Evolutionary conservation across 768 basidiomycete species (phyloP).

Genomic region (Kwoniella pini): DNA sequence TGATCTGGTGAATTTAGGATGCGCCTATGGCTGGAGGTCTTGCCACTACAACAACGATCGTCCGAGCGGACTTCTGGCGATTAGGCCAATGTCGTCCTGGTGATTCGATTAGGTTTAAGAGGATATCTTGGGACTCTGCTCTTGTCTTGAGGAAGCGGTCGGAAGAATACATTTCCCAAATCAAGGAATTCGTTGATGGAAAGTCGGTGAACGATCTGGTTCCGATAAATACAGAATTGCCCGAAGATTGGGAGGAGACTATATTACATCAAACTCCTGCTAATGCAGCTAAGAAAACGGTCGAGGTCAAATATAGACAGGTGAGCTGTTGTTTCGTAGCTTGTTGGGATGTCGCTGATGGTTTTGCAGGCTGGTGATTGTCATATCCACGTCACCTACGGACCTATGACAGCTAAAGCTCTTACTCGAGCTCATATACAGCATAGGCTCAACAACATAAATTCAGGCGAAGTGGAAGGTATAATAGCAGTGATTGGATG

Average conservation of each 20-base stretch:
- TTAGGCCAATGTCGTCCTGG: slow-evolving; percentile 68
- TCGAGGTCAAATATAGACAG: slow-evolving; percentile 61
- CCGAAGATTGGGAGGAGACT: slow-evolving; percentile 51
- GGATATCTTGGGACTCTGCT: slow-evolving; percentile 59
- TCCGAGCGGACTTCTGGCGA: slow-evolving; percentile 62
- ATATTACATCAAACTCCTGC: slow-evolving; percentile 55
- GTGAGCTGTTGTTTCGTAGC: slow-evolving; percentile 48
- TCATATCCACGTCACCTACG: slow-evolving; percentile 67
- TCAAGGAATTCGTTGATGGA: slow-evolving; percentile 11
- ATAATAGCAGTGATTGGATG: slow-evolving; percentile 64
- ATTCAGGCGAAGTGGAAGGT: slow-evolving; percentile 56
- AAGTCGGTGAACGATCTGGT: neutral
- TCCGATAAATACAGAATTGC: slow-evolving; percentile 29
- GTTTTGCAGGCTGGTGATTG: slow-evolving; percentile 63
- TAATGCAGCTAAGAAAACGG: slow-evolving; percentile 32
- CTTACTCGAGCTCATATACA: slow-evolving; percentile 64
- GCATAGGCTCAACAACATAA: slow-evolving; percentile 52
- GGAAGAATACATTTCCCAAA: slow-evolving; percentile 52
- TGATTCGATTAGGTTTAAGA: slow-evolving; percentile 61
- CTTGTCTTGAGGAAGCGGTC: slow-evolving; percentile 42
- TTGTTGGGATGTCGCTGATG: neutral
- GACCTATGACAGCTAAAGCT: slow-evolving; percentile 62
- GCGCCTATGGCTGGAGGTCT: slow-evolving; percentile 37
- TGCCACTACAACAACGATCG: slow-evolving; percentile 33
- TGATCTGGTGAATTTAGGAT: slow-evolving; percentile 21